phyloP scores from a whole-genome alignment of 495 filamentous ascomycete genomes.

The Penicillium flavigenum region DNA sequence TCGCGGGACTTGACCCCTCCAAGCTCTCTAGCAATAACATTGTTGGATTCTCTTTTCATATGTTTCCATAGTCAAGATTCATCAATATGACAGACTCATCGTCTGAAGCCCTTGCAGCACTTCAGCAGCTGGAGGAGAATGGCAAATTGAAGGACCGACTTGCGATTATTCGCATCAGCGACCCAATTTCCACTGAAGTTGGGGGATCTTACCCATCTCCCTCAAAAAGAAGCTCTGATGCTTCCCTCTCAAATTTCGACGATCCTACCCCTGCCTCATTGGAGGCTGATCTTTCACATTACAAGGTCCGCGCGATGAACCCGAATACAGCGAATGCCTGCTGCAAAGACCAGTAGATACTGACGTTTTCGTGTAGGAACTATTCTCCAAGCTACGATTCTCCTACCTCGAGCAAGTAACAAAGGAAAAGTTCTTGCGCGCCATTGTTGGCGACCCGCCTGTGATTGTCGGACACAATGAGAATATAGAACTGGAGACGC shows the following conservation, averaged over 20 bases:
- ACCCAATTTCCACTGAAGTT: conserved; percentile 60
- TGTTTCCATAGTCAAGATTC: conserved; percentile 10
- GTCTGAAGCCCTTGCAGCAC: conserved; percentile 36
- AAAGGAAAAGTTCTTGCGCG: conserved; percentile 92
- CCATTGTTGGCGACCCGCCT: conserved; percentile 88
- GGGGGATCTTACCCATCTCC: conserved; percentile 30
- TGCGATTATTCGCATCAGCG: conserved; percentile 72
- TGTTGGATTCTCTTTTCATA: background rate
- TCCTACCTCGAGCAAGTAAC: conserved; percentile 79
- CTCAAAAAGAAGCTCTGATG: conserved; percentile 65
- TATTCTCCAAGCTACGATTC: conserved; percentile 95
- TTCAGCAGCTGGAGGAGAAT: conserved; percentile 46
- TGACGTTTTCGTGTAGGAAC: conserved; percentile 53
- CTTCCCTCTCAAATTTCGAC: conserved; percentile 59
- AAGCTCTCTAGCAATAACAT: background rate
- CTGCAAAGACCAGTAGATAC: conserved; percentile 2
- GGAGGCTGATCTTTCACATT: conserved; percentile 83
- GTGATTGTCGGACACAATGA: conserved; percentile 78
- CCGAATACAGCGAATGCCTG: background rate
- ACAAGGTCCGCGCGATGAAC: conserved; percentile 53
- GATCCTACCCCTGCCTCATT: conserved; percentile 71
- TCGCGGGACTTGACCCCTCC: background rate
- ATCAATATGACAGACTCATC: conserved; percentile 29
- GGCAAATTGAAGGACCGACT: conserved; percentile 53
- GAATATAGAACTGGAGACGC: conserved; percentile 74